Evolutionary conservation across 768 basidiomycete species (phyloP).

Genomic region (Boletus sensibilis): DNA sequence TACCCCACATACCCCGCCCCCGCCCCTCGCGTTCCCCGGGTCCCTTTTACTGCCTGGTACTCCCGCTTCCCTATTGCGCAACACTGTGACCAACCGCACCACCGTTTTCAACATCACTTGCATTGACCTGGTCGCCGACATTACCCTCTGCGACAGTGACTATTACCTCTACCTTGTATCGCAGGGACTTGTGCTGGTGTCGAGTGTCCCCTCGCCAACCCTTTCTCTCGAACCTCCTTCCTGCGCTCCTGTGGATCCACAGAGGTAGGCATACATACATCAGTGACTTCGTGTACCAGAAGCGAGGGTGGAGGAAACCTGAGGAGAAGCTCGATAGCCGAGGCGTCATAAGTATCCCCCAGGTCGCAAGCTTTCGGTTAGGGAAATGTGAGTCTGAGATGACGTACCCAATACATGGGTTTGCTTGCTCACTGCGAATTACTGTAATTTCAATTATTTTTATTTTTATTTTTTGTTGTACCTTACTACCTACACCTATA

Average conservation of each 20-base stretch:
- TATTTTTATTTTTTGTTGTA: too few species aligned
- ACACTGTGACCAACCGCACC: not conserved
- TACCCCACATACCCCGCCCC: constrained; percentile 4
- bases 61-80: not conserved
- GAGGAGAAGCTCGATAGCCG: constrained; percentile 57
- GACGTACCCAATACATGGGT: constrained; percentile 81
- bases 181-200: constrained; percentile 34
- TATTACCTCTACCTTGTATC: not conserved
- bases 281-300: constrained; percentile 86
- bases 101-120: too few species aligned
- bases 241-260: constrained; percentile 51
- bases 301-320: constrained; percentile 51
- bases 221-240: constrained; percentile 46
- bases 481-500: too few species aligned
- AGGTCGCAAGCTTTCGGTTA: constrained; percentile 69
- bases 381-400: constrained; percentile 37
- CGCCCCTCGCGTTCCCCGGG: not conserved
- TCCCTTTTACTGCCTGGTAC: not conserved
- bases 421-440: too few species aligned
- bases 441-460: too few species aligned
- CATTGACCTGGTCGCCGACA: not conserved
- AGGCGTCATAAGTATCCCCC: constrained; percentile 74
- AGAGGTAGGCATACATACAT: constrained; percentile 59
- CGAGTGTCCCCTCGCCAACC: constrained; percentile 72
- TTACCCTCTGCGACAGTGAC: not conserved